Evolutionary conservation across 2,329 filamentous ascomycete species (phyloP).

Genomic region (Phyllosticta paracitricarpa): DNA sequence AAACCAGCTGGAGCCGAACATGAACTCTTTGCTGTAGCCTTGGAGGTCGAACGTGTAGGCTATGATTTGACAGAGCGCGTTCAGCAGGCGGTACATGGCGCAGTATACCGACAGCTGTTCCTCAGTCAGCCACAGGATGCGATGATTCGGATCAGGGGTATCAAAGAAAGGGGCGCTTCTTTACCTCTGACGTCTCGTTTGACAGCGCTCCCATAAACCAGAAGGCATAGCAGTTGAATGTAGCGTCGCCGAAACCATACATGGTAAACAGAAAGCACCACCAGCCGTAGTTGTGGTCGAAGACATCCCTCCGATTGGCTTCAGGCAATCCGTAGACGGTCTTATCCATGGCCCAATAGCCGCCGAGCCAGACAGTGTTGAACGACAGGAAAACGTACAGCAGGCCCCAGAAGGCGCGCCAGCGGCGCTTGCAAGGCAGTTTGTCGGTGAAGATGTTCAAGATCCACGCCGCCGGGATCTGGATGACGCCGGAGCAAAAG

Average conservation of each 20-base stretch:
- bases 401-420: constrained; percentile 15
- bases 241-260: not conserved
- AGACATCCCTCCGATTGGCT: not conserved
- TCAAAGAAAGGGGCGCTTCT: not conserved
- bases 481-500: constrained; percentile 15
- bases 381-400: constrained; percentile 13
- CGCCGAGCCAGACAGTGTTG: constrained; percentile 17
- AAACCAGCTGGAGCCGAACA: not conserved
- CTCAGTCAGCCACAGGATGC: not conserved
- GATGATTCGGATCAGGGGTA: not conserved
- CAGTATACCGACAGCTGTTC: not conserved
- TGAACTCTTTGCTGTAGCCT: not conserved
- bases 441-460: constrained; percentile 15
- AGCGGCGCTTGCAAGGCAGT: constrained; percentile 13
- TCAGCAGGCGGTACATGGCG: not conserved
- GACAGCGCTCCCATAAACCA: not conserved
- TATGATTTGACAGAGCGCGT: not conserved
- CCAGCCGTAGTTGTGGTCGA: not conserved
- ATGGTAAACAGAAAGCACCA: not conserved
- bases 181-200: not conserved
- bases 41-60: not conserved
- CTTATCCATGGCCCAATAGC: constrained; percentile 3
- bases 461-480: constrained; percentile 15
- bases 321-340: not conserved
- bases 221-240: not conserved